Conservation (phyloP, 495 filamentous ascomycete species). For the Elasticomyces elasticus region DNA sequence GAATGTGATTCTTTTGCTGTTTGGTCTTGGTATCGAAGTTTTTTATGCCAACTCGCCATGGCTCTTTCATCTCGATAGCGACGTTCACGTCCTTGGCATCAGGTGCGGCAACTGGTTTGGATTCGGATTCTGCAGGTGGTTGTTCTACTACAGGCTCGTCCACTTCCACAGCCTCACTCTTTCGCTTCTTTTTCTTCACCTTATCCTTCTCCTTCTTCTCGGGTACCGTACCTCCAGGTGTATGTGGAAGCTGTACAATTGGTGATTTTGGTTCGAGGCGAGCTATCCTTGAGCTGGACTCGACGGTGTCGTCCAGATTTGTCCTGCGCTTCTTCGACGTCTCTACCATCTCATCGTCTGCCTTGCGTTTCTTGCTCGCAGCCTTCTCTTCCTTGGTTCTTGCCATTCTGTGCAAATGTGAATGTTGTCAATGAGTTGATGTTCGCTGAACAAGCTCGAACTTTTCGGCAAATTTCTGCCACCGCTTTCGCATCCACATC, state of each 20-base stretch:
- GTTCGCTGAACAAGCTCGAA: no score
- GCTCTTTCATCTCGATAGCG: background rate
- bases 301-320: background rate
- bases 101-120: background rate
- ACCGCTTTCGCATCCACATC: background rate
- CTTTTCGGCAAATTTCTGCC: no score
- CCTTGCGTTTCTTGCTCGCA: background rate
- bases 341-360: background rate
- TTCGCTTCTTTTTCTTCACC: conserved; percentile 1
- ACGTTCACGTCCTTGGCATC: background rate
- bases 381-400: background rate
- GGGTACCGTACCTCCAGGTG: background rate
- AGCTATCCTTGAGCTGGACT: conserved; percentile 9
- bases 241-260: background rate
- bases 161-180: background rate
- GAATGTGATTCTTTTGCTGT: background rate
- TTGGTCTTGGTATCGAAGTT: background rate
- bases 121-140: background rate
- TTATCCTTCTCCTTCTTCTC: background rate
- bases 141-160: background rate
- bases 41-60: background rate
- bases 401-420: background rate
- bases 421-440: background rate
- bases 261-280: background rate
- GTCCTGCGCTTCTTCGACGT: conserved; percentile 4